Evolutionary conservation across 805 yeast genomes (phyloP).

Genomic region (Candida quercuum): DNA sequence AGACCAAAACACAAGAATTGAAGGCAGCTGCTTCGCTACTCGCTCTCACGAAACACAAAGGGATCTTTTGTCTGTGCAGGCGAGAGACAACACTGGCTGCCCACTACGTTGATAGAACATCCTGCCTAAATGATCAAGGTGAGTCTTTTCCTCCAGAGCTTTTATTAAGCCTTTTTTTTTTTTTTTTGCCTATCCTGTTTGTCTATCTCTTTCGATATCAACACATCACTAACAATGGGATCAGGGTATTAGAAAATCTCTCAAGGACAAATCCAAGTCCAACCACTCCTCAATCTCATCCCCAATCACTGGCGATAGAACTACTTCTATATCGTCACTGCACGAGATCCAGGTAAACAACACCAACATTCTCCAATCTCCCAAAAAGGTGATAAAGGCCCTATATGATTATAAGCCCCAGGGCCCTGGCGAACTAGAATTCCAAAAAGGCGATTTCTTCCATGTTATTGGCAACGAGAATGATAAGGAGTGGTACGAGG

Average conservation of each 20-base stretch:
- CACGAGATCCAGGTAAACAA: conserved; percentile 19
- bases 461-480: conserved; percentile 64
- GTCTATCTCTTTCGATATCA: too few species aligned
- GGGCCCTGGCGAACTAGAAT: conserved; percentile 75
- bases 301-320: conserved; percentile 14
- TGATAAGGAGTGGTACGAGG: conserved; percentile 74
- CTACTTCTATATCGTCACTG: conserved; percentile 18
- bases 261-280: conserved; percentile 20
- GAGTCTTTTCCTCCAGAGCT: too few species aligned
- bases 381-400: conserved; percentile 82
- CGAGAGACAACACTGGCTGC: too few species aligned
- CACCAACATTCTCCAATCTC: conserved; percentile 39
- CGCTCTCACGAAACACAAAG: too few species aligned
- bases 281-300: conserved; percentile 23
- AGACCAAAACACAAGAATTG: too few species aligned
- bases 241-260: conserved; percentile 24
- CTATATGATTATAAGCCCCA: conserved; percentile 71
- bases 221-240: not conserved
- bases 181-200: too few species aligned
- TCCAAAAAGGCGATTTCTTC: conserved; percentile 81
- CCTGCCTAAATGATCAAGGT: too few species aligned
- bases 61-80: too few species aligned
- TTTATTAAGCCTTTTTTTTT: too few species aligned
- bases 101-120: too few species aligned
- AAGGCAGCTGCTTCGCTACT: too few species aligned